Evolutionary conservation across 2,329 filamentous ascomycete species (phyloP).

Genomic region (Colletotrichum sp.): DNA sequence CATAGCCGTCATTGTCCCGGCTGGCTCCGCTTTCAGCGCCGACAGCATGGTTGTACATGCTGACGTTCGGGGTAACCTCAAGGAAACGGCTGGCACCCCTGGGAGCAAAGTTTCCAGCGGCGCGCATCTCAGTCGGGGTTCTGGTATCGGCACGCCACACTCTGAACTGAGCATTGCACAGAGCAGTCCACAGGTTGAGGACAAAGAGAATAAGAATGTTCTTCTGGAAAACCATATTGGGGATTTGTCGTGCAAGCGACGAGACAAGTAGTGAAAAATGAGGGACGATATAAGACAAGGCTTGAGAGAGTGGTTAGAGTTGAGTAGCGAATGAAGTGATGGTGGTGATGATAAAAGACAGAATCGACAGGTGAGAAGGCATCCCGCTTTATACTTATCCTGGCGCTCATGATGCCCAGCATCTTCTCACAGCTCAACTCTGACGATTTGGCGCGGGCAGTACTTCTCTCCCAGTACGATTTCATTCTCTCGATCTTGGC

Average conservation of each 20-base stretch:
- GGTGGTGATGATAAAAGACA: neutral
- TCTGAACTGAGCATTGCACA: neutral
- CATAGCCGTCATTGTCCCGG: rapidly evolving
- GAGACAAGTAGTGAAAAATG: neutral
- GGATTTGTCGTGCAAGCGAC: neutral
- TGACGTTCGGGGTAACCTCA: neutral
- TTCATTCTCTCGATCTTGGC: neutral
- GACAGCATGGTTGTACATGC: neutral
- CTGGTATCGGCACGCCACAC: neutral
- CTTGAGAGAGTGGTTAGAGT: neutral
- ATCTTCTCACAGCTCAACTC: neutral
- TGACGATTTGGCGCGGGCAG: neutral
- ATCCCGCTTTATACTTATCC: neutral
- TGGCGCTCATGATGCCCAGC: neutral
- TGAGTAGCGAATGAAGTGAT: neutral
- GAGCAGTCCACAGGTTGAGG: neutral
- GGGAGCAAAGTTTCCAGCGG: neutral
- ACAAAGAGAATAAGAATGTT: neutral
- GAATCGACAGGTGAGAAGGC: rapidly evolving
- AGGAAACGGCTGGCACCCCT: rapidly evolving
- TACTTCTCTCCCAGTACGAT: neutral
- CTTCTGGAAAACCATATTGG: neutral
- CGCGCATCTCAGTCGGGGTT: neutral
- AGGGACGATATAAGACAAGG: neutral
- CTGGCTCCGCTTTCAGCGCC: neutral